Base-by-base conservation (phyloP, 257 asterid genomes). In the Fraxinus americana region DNA sequence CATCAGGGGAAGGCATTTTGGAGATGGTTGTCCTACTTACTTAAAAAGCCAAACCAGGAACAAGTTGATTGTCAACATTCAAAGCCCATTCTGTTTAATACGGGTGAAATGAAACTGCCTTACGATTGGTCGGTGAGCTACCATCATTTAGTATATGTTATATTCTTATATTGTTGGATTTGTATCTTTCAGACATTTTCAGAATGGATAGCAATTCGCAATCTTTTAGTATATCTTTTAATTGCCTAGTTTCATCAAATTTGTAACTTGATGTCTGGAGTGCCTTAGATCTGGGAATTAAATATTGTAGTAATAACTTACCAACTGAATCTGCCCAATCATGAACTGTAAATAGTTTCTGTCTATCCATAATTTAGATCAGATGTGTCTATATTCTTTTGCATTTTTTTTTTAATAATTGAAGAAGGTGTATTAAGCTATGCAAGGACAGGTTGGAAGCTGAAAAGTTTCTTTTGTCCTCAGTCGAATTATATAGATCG, bases 71-170 rank as follows among this genome's bases (percentile, higher is more conserved):
- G 99, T 81, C 98, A 96, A 79, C 80, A 73, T 70, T 96, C 99
- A 52, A 96, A 96, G 81, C 99, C 98, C 75, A 93, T 96, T 84
- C 87, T 96, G 78, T 96, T 96, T 32, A 98, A 96, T 84, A 96
- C 98, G 68, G 98, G 99, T 65, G 99, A 96, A 89, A 93, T 96
- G 98, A 92, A 89, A 84, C 17, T 21, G 75, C 99, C 99, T 35
- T 96, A 96, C 80, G 97, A 96, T 77, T 96, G 99, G 99, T 96
- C 98, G 81, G 99, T 96, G 25, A 93, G 97, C 88, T 81, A 36
- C 87, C 74, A 5, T 71, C 77, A 68, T 48, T 16, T 81, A 19
- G 67, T 21, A 50, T 68, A 36, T 43, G 65, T 71, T 67, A 16
- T 34, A 29, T 77, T 75, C 16, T 54, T 54, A 14, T 52, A 19